Evolutionary conservation across 1,284 basidiomycete genomes (phyloP), one percentile per base, ranked within the genome.

Genomic region (Ustilago crameri): DNA sequence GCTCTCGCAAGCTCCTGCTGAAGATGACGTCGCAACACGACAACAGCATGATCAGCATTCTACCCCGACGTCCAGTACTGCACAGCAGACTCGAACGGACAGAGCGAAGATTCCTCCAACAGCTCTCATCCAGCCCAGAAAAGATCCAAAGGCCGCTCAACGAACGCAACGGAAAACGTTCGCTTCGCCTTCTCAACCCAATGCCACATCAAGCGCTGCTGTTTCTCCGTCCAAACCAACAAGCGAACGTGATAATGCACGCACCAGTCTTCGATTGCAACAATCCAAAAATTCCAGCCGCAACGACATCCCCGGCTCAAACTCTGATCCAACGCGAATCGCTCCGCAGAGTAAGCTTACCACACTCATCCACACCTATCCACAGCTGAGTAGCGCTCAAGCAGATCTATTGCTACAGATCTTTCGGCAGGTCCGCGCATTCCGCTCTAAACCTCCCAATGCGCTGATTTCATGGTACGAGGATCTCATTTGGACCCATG

Each of bases 391-490:
- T 44, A 15, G 56, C 15, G 5, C 44, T 7, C 57, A 67, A 24
- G 62, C 58, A 3, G 18, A 9, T 3, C 45, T 71, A 5, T 27
- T 71, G 1, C 20, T 52, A n/a, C 45, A 38, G 8, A 46, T 26
- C 17, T 62, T 48, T 17, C 24, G n/a, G 2, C 68, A 45, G n/a
- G 42, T 54, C 30, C 32, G 35, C 5, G 7, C 20, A 1, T 32
- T 43, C 8, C 53, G 54, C 4, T 51, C 68, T 5, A 35, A 47
- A 4, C 26, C 54, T 41, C 51, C 68, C 3, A 44, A n/a, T 10
- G 51, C 58, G 2, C 23, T 62, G 7, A 17, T 65, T 2, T 23
- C 53, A 5, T 71, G 68, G 68, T 71, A 71, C 41, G 57, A 71
- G n/a, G 58, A 65, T 27, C 20, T 47, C 12, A 40, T 71, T 9